Evolutionary conservation across 345 rosid genomes (phyloP), one percentile per base, ranked within the genome.

Genomic region (Ceriops zippeliana): DNA sequence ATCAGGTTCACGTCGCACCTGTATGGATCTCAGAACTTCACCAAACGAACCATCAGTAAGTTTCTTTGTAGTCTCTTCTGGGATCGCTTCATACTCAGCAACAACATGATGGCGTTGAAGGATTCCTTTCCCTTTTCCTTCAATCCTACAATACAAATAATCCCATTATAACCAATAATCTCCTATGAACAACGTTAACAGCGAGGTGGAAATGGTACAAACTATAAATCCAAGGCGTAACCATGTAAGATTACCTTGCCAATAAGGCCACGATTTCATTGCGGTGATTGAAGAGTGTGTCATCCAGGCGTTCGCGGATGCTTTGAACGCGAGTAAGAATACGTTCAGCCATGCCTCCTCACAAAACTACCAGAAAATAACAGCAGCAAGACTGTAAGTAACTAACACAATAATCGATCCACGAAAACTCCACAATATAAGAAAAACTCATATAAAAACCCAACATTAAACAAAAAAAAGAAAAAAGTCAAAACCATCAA

Each of bases 111-210:
- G 89, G 65, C 82, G 79, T 71, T 92, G 95, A 47, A 88, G 76
- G 73, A 92, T 88, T 35, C 96, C 96, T 63, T 84, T 85, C 3
- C 98, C 98, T 63, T 87, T 87, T 19, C 74, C 78, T 69, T 92
- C 96, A 67, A 92, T 63, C 75, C 98, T 92, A 56, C 61, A 78
- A 52, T 5, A 21, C 46, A 71, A 16, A 68, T 46, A 34, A 34
- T 47, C 32, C 70, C 9, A 56, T 21, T 47, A 11, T 53, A 16
- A 62, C 37, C 61, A 17, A 52, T 6, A 19, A 22, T 32, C 20
- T 54, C 15, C 35, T n/a, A 22, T 7, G 49, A 42, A 4, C 19
- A 13, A 15, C 49, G 49, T 42, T 42, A 42, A 42, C 49, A 13
- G 49, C 17, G 1, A 42, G 17, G 17, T 42, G 2, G 49, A 42